Percentiles rank a stretch among this genome's conserved stretches.
These are phyloP conservation scores for Fusarium chaquense DNA, from an alignment of 2,329 filamentous ascomycete genomes.

Conservation along the genomic window DNA sequence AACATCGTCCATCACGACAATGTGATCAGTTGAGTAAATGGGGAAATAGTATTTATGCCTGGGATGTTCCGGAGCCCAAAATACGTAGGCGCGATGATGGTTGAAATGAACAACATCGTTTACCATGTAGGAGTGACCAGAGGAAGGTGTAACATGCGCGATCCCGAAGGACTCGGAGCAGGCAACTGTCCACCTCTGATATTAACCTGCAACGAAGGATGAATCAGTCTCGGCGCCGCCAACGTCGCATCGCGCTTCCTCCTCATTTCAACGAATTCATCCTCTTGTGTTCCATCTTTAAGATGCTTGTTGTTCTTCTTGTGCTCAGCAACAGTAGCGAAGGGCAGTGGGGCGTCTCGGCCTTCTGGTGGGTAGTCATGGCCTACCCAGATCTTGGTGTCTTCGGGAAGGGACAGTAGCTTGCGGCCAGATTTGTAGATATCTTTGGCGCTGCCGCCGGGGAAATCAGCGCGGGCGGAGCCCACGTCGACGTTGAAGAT, in stretches of 20 bases:
- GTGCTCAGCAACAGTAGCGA: constrained; percentile 61
- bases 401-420: constrained; percentile 57
- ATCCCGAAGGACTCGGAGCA: constrained; percentile 44
- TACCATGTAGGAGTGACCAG: constrained; percentile 31
- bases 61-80: rapidly evolving
- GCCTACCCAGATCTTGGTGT: constrained; percentile 64
- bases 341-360: constrained; percentile 54
- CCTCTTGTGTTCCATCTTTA: constrained; percentile 54
- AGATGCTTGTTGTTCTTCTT: constrained; percentile 62
- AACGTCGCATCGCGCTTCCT: constrained; percentile 58
- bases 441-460: constrained; percentile 59
- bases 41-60: neutral
- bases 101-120: neutral
- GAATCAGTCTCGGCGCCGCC: constrained; percentile 60
- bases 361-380: constrained; percentile 64
- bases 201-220: constrained; percentile 65
- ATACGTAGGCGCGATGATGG: neutral
- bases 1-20: neutral
- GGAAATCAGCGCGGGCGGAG: constrained; percentile 66
- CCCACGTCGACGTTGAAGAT: constrained; percentile 66
- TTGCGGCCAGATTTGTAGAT: constrained; percentile 59
- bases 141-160: constrained; percentile 54
- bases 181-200: constrained; percentile 63
- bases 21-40: neutral
- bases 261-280: constrained; percentile 60